A percentile compares a stretch with the other conserved stretches of the same genome.
These are phyloP conservation scores for Macrolepiota dolichaula DNA, from an alignment of 768 basidiomycete genomes.

Conservation along the genomic window DNA sequence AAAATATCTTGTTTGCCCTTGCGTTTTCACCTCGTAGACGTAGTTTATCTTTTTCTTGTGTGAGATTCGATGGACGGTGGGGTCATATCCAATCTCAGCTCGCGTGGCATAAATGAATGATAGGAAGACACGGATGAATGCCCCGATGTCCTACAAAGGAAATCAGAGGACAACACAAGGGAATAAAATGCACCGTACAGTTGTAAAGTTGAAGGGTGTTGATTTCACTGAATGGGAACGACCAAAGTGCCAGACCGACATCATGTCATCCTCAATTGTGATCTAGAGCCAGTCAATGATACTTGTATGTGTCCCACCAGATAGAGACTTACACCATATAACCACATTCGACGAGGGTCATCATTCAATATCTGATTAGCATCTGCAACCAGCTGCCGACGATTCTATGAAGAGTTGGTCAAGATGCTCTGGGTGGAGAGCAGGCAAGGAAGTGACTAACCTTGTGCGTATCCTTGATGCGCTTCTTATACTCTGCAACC, in stretches of 20 bases:
- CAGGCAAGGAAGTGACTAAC: too few species aligned
- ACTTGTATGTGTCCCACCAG: too few species aligned
- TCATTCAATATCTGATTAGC: slow-evolving; percentile 2
- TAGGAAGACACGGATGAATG: slow-evolving; percentile 3
- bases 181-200: neutral
- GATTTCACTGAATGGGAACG: slow-evolving; percentile 5
- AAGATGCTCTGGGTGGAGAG: too few species aligned
- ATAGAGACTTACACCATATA: neutral
- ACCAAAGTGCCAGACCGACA: slow-evolving; percentile 5
- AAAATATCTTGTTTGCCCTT: neutral
- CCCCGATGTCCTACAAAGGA: neutral
- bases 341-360: neutral
- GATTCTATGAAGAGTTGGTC: neutral
- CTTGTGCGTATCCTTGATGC: neutral
- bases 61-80: neutral
- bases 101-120: neutral
- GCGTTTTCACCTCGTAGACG: neutral
- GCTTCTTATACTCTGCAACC: neutral
- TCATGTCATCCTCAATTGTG: neutral
- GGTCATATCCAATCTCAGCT: slow-evolving; percentile 8
- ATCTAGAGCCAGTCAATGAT: too few species aligned
- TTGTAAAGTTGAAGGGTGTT: neutral
- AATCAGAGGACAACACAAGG: neutral
- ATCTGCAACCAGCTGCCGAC: neutral
- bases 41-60: neutral